Percentiles rank a stretch among this genome's conserved stretches.
Evolutionary conservation across 176 grass and related monocot genomes (phyloP).

Genomic region (Tuctoria greenei): DNA sequence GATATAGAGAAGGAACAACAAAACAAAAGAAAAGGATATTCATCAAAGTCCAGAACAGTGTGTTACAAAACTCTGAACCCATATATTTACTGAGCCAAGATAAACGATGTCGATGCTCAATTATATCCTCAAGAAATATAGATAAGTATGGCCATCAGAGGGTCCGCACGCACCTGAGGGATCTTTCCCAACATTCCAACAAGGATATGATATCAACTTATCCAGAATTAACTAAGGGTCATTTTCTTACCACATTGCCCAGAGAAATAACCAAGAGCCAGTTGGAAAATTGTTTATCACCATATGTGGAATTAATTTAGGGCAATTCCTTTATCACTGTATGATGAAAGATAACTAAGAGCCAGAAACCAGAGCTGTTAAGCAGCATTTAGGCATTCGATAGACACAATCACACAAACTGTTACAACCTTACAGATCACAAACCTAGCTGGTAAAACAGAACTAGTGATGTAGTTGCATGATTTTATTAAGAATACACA

Average conservation of each 20-base stretch:
- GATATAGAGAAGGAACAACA: neutral
- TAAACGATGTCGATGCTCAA: neutral
- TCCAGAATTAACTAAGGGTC: neutral
- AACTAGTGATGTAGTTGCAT: neutral
- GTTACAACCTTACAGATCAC: neutral
- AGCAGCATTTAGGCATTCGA: constrained; percentile 3
- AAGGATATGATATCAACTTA: neutral
- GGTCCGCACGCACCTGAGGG: neutral
- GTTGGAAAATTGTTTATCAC: neutral
- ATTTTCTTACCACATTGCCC: neutral
- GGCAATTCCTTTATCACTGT: neutral
- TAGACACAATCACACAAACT: neutral
- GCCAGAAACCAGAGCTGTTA: neutral
- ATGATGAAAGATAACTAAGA: neutral
- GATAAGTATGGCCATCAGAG: neutral
- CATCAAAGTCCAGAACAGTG: neutral
- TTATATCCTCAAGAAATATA: neutral
- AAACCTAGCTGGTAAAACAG: neutral
- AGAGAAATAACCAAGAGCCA: neutral
- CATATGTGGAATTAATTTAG: neutral
- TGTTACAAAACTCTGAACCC: neutral
- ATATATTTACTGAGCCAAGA: neutral
- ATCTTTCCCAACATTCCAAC: neutral
- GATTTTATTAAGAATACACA: constrained; percentile 13
- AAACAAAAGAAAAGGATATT: neutral